Evolutionary conservation across 2,329 filamentous ascomycete species (phyloP).

Genomic region (Alternaria consortialis): DNA sequence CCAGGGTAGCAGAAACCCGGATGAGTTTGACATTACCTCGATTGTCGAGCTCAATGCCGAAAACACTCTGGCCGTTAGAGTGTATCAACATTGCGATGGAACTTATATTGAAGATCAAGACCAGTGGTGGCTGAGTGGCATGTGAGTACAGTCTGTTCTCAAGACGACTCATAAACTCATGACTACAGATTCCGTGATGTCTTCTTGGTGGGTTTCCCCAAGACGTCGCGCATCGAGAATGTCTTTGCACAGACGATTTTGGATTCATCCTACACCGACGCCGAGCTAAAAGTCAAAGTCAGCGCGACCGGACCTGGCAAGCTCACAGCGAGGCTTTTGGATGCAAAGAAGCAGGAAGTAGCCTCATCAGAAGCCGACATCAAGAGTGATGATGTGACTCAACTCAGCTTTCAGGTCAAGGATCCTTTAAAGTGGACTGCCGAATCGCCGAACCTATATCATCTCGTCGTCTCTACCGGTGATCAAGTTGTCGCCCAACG

Average conservation of each 20-base stretch:
- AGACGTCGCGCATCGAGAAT: constrained; percentile 63
- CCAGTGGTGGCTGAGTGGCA: constrained; percentile 72
- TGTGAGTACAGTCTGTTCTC: constrained; percentile 30
- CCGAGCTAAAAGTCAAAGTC: constrained; percentile 61
- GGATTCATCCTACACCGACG: constrained; percentile 61
- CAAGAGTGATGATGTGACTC: constrained; percentile 24
- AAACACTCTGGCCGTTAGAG: constrained; percentile 69
- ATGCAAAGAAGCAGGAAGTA: constrained; percentile 49
- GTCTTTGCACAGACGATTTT: constrained; percentile 65
- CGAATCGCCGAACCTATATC: constrained; percentile 70
- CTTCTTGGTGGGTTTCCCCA: constrained; percentile 66
- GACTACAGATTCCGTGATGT: constrained; percentile 72
- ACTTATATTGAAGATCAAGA: constrained; percentile 75
- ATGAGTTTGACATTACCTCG: constrained; percentile 72
- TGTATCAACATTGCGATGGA: constrained; percentile 75
- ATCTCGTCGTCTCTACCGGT: constrained; percentile 56
- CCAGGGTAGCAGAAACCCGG: constrained; percentile 72
- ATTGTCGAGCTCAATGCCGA: constrained; percentile 56
- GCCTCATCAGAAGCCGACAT: constrained; percentile 23
- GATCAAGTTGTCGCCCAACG: constrained; percentile 60
- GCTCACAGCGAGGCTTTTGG: constrained; percentile 57
- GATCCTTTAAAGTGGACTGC: constrained; percentile 74
- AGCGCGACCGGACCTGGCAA: constrained; percentile 51
- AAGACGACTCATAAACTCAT: background rate
- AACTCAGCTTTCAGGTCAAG: constrained; percentile 55